A percentile compares a stretch with the other conserved stretches of the same genome.
These are phyloP conservation scores for Triticum monococcum DNA, from an alignment of 176 grass and related monocot species.

Conservation along the genomic window DNA sequence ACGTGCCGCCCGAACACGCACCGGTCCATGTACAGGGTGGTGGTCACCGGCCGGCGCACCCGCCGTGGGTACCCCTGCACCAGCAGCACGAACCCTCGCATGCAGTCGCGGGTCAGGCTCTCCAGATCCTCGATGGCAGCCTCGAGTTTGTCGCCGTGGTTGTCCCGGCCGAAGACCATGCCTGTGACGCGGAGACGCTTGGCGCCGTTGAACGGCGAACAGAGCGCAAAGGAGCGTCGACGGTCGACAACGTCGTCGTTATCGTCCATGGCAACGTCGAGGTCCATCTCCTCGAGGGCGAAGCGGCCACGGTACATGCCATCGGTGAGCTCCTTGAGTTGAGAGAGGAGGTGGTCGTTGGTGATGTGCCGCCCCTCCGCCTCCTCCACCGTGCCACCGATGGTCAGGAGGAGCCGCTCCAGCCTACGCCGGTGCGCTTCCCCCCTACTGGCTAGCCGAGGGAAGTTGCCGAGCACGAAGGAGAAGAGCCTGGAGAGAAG, in stretches of 20 bases:
- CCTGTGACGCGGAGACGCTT: slow-evolving; percentile 31
- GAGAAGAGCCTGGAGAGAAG: slow-evolving; percentile 24
- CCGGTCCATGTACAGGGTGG: slow-evolving; percentile 42
- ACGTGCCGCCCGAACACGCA: slow-evolving; percentile 49
- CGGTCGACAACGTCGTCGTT: background rate
- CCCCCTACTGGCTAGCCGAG: background rate
- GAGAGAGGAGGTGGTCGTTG: slow-evolving; percentile 38
- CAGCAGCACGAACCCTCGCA: slow-evolving; percentile 42
- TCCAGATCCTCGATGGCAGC: slow-evolving; percentile 20
- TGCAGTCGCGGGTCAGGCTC: slow-evolving; percentile 27
- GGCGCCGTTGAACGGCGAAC: slow-evolving; percentile 11
- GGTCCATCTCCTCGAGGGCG: slow-evolving; percentile 20
- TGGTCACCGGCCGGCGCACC: slow-evolving; percentile 22
- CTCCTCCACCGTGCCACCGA: slow-evolving; percentile 40
- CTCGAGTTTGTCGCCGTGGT: background rate
- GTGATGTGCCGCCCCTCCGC: slow-evolving; percentile 50
- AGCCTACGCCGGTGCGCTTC: slow-evolving; percentile 31
- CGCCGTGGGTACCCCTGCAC: slow-evolving; percentile 36
- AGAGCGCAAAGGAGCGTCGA: background rate
- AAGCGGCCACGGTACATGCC: slow-evolving; percentile 48
- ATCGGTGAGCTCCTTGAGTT: slow-evolving; percentile 32
- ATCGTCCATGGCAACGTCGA: background rate
- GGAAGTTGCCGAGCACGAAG: slow-evolving; percentile 33
- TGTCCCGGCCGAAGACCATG: background rate
- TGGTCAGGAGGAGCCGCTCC: slow-evolving; percentile 33